phyloP scores from a whole-genome alignment of 208 protist genomes.

The Phytomonas francai region DNA sequence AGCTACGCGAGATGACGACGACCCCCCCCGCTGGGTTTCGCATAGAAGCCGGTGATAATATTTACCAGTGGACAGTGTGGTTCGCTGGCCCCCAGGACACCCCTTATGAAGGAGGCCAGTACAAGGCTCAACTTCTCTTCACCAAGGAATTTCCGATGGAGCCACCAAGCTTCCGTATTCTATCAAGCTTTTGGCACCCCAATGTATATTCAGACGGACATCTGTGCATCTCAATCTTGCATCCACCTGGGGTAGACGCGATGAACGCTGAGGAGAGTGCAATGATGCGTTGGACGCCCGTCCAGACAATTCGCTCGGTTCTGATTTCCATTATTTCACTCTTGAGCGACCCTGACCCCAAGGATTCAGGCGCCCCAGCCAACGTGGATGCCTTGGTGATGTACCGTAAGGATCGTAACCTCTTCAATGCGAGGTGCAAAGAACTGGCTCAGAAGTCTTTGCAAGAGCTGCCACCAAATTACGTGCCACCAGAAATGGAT shows the following conservation, averaged over 20 bases:
- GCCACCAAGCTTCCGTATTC: slow-evolving; percentile 92
- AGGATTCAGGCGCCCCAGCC: slow-evolving; percentile 88
- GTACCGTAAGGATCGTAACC: slow-evolving; percentile 65
- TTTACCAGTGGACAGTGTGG: slow-evolving; percentile 91
- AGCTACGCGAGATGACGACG: slow-evolving; percentile 81
- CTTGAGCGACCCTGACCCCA: slow-evolving; percentile 91
- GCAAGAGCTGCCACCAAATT: slow-evolving; percentile 80
- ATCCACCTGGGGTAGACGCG: slow-evolving; percentile 95
- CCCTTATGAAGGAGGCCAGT: slow-evolving; percentile 85
- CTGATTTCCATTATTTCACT: slow-evolving; percentile 93
- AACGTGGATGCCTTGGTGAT: slow-evolving; percentile 92
- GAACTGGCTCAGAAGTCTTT: slow-evolving; percentile 84
- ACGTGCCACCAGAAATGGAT: slow-evolving; percentile 60
- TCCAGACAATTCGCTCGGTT: slow-evolving; percentile 93
- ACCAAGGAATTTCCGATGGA: slow-evolving; percentile 95
- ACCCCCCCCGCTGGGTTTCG: slow-evolving; percentile 90
- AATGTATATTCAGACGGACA: slow-evolving; percentile 93
- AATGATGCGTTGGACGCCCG: slow-evolving; percentile 95
- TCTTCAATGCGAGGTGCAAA: slow-evolving; percentile 52
- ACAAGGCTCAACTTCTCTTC: slow-evolving; percentile 89
- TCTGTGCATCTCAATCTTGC: slow-evolving; percentile 98
- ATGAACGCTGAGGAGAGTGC: slow-evolving; percentile 84
- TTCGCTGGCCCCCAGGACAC: slow-evolving; percentile 82
- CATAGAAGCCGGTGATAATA: slow-evolving; percentile 72
- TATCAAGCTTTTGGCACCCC: slow-evolving; percentile 97